A percentile compares a stretch with the other conserved stretches of the same genome.
Conservation (phyloP, 2,329 filamentous ascomycete genomes). For the Sporothrix inflata region DNA sequence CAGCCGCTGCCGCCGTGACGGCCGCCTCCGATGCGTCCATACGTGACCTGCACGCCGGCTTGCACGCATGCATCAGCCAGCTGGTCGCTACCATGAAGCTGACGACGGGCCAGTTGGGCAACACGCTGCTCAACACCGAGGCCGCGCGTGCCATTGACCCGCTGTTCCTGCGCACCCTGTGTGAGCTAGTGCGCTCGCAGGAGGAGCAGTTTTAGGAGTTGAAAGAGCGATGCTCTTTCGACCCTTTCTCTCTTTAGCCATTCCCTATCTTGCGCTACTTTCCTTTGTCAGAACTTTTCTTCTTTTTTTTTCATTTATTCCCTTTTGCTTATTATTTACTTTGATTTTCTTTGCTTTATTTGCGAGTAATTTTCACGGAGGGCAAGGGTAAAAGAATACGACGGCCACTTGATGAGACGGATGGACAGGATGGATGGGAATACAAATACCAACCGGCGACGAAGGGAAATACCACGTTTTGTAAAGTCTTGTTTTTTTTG, state of each 20-base stretch:
- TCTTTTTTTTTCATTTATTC: background rate
- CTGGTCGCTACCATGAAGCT: conserved; percentile 54
- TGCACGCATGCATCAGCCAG: conserved; percentile 55
- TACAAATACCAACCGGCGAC: background rate
- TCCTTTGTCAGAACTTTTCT: background rate
- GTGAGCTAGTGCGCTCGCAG: conserved; percentile 47
- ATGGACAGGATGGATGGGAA: background rate
- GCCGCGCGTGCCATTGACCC: conserved; percentile 40
- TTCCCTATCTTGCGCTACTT: background rate
- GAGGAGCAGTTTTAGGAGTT: conserved; percentile 40
- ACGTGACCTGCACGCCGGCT: conserved; percentile 52
- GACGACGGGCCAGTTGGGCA: conserved; percentile 30
- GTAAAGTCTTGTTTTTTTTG: background rate
- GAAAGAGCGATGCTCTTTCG: background rate
- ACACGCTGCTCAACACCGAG: conserved; percentile 31
- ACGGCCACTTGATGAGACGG: background rate
- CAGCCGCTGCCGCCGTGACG: background rate
- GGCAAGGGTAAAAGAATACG: background rate
- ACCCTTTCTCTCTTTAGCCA: background rate
- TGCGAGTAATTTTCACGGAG: background rate
- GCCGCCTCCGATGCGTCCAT: conserved; percentile 37
- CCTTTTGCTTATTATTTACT: background rate
- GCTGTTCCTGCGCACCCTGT: conserved; percentile 46
- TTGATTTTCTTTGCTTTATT: background rate
- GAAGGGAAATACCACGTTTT: background rate